A percentile compares a stretch with the other conserved stretches of the same genome.
Evolutionary conservation across 257 asterid species (phyloP).

Genomic region (Nicotiana sylvestris): DNA sequence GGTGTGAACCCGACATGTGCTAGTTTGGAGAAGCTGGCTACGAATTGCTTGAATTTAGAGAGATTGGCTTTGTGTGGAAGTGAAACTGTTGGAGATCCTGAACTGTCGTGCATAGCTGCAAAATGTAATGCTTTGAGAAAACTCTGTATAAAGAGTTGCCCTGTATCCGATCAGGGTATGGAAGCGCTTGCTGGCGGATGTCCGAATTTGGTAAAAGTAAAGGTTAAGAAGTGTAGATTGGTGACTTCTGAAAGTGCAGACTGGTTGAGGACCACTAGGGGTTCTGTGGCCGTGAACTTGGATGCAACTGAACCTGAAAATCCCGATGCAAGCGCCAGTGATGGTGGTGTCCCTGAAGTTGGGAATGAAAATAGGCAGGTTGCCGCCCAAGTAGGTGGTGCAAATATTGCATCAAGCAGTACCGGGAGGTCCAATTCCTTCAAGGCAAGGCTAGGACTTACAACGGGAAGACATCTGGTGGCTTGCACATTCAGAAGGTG

Average conservation of each 20-base stretch:
- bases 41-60: conserved; percentile 65
- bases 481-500: conserved; percentile 68
- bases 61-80: conserved; percentile 86
- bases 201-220: conserved; percentile 86
- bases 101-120: conserved; percentile 70
- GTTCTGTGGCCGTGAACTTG: conserved; percentile 60
- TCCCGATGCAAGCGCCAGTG: conserved; percentile 43
- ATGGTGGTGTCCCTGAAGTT: conserved; percentile 40
- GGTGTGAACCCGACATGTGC: conserved; percentile 69
- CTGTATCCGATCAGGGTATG: conserved; percentile 71
- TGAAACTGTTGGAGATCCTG: conserved; percentile 80
- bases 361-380: conserved; percentile 24
- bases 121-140: conserved; percentile 74
- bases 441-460: conserved; percentile 57
- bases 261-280: conserved; percentile 73
- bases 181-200: conserved; percentile 89
- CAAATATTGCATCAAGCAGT: conserved; percentile 28
- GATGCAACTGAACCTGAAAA: conserved; percentile 56
- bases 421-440: conserved; percentile 60
- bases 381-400: conserved; percentile 22
- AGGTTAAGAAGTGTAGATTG: conserved; percentile 85
- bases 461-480: conserved; percentile 56
- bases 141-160: conserved; percentile 88
- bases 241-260: conserved; percentile 78
- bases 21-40: conserved; percentile 59